Evolutionary conservation across 345 rosid species (phyloP).

Genomic region (Eucalyptus regnans): DNA sequence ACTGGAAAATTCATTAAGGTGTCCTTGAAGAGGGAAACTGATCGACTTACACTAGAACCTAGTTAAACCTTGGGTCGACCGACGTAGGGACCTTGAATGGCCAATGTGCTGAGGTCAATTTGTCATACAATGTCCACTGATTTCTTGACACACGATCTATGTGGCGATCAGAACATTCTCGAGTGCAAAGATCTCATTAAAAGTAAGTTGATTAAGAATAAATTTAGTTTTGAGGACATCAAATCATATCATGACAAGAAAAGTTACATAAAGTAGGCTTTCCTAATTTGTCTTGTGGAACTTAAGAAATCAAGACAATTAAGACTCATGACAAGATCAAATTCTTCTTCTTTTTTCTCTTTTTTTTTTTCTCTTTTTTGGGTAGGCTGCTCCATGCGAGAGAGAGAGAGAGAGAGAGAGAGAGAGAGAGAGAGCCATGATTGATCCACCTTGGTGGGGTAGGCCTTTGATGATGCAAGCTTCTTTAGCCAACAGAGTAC

Average conservation of each 20-base stretch:
- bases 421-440: conserved; percentile 7
- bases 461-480: conserved; percentile 21
- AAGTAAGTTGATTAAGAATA: not conserved
- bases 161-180: not conserved
- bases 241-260: not conserved
- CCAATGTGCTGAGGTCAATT: not conserved
- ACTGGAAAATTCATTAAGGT: not conserved
- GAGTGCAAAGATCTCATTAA: not conserved
- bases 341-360: not conserved
- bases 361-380: not conserved
- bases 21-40: not conserved
- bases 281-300: not conserved
- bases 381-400: not conserved
- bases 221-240: not conserved
- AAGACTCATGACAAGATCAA: not conserved
- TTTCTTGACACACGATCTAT: not conserved
- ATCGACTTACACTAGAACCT: not conserved
- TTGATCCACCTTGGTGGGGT: conserved; percentile 5
- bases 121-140: not conserved
- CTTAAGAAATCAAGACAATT: not conserved
- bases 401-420: not conserved
- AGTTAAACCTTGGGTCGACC: not conserved
- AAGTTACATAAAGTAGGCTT: not conserved
- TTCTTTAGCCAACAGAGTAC: conserved; percentile 25
- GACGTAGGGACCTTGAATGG: not conserved